Base-by-base conservation (phyloP, 2,329 filamentous ascomycete species). In the Botryotinia globosa region DNA sequence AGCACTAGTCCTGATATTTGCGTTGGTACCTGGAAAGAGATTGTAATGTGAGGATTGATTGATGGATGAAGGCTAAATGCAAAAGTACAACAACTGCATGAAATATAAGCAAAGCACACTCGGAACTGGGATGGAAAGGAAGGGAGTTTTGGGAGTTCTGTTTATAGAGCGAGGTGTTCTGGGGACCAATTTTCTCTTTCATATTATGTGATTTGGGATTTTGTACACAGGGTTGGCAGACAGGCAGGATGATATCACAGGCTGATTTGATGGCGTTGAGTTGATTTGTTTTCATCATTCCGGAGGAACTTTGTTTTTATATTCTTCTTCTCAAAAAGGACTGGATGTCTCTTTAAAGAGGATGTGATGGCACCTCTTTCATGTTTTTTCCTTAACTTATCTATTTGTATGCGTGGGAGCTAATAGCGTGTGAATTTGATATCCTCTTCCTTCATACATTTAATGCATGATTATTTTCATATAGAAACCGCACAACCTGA, bases 21-120 rank as follows among this genome's bases (percentile, higher is more conserved):
- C 98, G 77, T 91, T 99, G 73, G 96, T 99, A 7, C 96, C 96
- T 1, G 95, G 96, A 71, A 97, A 92, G 81, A 86, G 92, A 74
- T 86, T 97, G 62, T 96, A 81, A 32, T 37, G n/a, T 61, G 29
- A 69, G 34, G 37, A n/a, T 68, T 16, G 29, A 45, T 62, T 16
- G 29, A 45, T 62, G 32, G 39, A 37, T 61, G 54, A 37, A 59
- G 39, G 48, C 65, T 22, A 29, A 32, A 25, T 39, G 22, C 54
- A 56, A 32, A 51, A 54, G 22, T n/a, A 67, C 4, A 42, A 37
- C 34, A 66, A 37, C 34, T 39, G 25, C 48, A 67, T 56, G 42
- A 56, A 12, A 42, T 18, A 5, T 44, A 42, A 39, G n/a, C 37
- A 39, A 39, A 62, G 20, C 37, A 18, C 34, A 32, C 32, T 18